Evolutionary conservation across 768 basidiomycete species (phyloP).

Genomic region (Xerocomellus dryophilus): DNA sequence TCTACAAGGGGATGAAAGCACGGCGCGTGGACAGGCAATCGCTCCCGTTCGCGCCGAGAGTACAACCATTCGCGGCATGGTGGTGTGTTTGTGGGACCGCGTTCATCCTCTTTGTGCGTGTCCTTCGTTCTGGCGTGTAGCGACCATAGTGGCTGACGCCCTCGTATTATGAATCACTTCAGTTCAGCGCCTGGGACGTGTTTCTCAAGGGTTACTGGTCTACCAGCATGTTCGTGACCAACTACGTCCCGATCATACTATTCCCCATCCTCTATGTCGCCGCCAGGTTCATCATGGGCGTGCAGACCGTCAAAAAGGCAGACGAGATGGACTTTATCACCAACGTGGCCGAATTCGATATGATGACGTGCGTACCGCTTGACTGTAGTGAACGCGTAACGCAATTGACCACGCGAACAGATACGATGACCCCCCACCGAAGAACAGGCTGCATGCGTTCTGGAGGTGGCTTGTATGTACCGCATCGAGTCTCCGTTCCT

Average conservation of each 20-base stretch:
- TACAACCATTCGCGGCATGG: slow-evolving; percentile 45
- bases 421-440: slow-evolving; percentile 28
- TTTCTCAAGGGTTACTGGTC: slow-evolving; percentile 41
- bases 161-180: neutral
- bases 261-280: slow-evolving; percentile 48
- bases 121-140: neutral
- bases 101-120: slow-evolving; percentile 37
- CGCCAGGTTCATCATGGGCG: slow-evolving; percentile 22
- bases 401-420: slow-evolving; percentile 6
- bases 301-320: neutral
- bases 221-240: slow-evolving; percentile 39
- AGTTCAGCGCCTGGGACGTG: slow-evolving; percentile 43
- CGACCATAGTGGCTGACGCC: neutral
- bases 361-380: slow-evolving; percentile 21
- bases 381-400: too few species aligned
- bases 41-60: slow-evolving; percentile 43
- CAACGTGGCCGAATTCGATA: slow-evolving; percentile 29
- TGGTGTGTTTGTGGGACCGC: slow-evolving; percentile 31
- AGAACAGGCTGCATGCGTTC: slow-evolving; percentile 26
- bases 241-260: slow-evolving; percentile 41
- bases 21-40: slow-evolving; percentile 48
- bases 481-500: too few species aligned
- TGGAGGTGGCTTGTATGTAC: slow-evolving; percentile 30
- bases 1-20: slow-evolving; percentile 42
- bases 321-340: slow-evolving; percentile 30